Base-by-base conservation (phyloP, 2,329 filamentous ascomycete species). In the Phyllosticta citrichinensis region DNA sequence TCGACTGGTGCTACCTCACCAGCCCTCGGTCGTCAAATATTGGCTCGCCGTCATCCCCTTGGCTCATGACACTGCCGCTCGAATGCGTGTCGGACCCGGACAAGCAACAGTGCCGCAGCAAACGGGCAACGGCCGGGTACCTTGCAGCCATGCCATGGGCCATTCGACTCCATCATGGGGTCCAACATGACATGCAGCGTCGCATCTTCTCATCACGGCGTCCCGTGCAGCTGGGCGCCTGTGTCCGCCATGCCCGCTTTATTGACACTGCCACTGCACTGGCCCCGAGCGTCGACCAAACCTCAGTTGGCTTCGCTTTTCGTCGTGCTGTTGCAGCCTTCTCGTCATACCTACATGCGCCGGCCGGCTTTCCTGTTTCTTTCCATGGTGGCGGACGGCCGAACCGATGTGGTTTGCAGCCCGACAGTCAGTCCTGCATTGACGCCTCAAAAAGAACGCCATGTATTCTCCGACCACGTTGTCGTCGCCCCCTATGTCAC, bases 211-310 rank as follows among this genome's bases (percentile, higher is more conserved):
- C 57, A 22, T 56, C 53, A 33, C 53, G 20, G 53, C 53, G 30
- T 56, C 52, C 52, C 58, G 52, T 60, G 58, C 58, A 60, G 58
- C 58, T 60, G 58, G 52, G 53, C 52, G 58, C 58, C 52, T 60
- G 40, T 33, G 58, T 60, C 24, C 24, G 22, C 58, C 55, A 53
- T 60, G 58, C 52, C 35, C 24, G 53, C 55, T 53, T 47, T 56
- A 55, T 55, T 60, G 51, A 52, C 58, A 54, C 55, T 54, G 19
- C 51, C 51, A 30, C 27, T 52, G 27, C 51, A 30, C 27, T 52
- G 27, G 24, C 27, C 25, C 1, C 27, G 20, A 53, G 19, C 27
- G 47, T 58, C 47, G 17, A 11, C 25, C 50, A 53, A 14, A 14
- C 17, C 57, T 35, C 35, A 17, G 35, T 60, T 60, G 58, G 33